These are phyloP conservation scores for Guadua angustifolia DNA, from an alignment of 176 grass and related monocot species.

Conservation along the genomic window DNA sequence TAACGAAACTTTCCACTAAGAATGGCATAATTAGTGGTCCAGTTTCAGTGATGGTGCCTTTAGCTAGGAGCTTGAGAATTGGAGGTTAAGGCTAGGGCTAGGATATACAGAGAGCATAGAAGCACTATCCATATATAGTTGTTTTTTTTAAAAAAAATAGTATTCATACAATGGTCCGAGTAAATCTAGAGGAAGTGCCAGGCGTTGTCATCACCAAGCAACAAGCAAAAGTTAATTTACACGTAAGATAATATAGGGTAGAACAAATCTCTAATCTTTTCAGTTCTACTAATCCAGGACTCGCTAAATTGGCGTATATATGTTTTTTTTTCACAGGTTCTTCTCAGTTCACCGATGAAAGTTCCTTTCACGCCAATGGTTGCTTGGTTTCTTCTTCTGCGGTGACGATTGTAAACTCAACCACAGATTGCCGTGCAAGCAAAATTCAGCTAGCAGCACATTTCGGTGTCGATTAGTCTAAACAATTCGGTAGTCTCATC, in stretches of 20 bases:
- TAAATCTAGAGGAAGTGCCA: not conserved
- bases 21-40: constrained; percentile 26
- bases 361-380: not conserved
- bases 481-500: not conserved
- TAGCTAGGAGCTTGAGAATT: not conserved
- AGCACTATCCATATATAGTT: not conserved
- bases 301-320: not conserved
- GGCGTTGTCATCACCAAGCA: not conserved
- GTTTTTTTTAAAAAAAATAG: too few relatives aligned
- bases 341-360: not conserved
- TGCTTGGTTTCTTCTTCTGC: not conserved
- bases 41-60: not conserved
- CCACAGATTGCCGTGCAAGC: not conserved
- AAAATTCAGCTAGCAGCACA: constrained; percentile 4
- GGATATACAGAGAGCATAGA: not conserved
- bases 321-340: too few relatives aligned
- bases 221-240: not conserved
- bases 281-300: not conserved
- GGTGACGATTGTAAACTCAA: not conserved
- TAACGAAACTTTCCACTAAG: too few relatives aligned
- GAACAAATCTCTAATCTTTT: not conserved
- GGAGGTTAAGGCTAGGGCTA: not conserved
- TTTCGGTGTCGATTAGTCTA: not conserved
- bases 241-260: not conserved
- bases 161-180: not conserved